These are phyloP conservation scores for Magnusiomyces tetraspermus DNA, from an alignment of 1,139 yeast species.

Conservation along the genomic window DNA sequence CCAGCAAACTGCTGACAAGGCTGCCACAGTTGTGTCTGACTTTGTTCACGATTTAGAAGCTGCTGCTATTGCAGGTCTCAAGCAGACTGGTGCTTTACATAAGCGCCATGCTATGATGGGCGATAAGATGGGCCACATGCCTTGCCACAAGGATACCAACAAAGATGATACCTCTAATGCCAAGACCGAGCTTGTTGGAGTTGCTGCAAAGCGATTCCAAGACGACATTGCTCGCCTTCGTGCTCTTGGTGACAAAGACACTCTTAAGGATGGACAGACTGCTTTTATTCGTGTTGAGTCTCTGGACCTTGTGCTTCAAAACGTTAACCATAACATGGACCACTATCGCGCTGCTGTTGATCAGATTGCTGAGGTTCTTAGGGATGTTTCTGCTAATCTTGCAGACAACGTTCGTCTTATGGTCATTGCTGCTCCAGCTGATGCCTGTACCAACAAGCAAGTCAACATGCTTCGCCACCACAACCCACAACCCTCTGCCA, in stretches of 20 bases:
- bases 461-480: constrained; percentile 2
- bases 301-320: constrained; percentile 11
- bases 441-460: constrained; percentile 16
- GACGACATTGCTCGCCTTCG: constrained; percentile 14
- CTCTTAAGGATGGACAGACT: constrained; percentile 14
- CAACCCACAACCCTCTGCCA: neutral
- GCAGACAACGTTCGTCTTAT: constrained; percentile 15
- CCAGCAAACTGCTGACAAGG: constrained; percentile 15
- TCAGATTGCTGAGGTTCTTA: constrained; percentile 13
- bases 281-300: constrained; percentile 16
- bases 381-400: constrained; percentile 9
- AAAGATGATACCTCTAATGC: neutral
- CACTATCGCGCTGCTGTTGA: constrained; percentile 12
- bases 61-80: constrained; percentile 11
- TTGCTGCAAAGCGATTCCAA: constrained; percentile 12
- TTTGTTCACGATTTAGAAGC: constrained; percentile 10
- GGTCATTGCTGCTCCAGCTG: constrained; percentile 20
- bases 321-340: neutral
- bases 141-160: neutral
- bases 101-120: constrained; percentile 10
- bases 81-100: constrained; percentile 10
- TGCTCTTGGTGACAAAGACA: constrained; percentile 7
- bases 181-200: neutral
- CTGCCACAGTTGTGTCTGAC: constrained; percentile 17
- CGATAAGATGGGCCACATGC: constrained; percentile 9